These are phyloP conservation scores for Pyricularia pennisetigena DNA, from an alignment of 2,329 filamentous ascomycete species.

Conservation along the genomic window DNA sequence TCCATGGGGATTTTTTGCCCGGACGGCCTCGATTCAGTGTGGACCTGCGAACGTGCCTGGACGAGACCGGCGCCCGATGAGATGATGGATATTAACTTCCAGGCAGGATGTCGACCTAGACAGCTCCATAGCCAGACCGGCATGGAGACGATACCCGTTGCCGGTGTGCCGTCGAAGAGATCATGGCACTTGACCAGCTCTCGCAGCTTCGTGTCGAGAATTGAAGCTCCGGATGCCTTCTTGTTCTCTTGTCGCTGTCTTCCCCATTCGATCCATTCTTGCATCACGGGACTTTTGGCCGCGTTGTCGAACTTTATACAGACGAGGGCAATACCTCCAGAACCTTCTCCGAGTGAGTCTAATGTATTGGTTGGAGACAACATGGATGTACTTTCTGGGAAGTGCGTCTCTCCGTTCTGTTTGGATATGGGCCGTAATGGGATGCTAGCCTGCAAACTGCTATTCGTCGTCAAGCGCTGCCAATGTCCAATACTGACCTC, in stretches of 20 bases:
- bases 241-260: neutral
- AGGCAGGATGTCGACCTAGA: slow-evolving; percentile 1
- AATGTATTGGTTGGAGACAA: neutral
- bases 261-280: neutral
- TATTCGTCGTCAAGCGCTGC: neutral
- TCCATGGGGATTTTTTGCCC: neutral
- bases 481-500: neutral
- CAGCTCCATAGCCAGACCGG: slow-evolving; percentile 3
- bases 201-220: neutral
- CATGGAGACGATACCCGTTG: slow-evolving; percentile 2
- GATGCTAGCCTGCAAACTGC: neutral
- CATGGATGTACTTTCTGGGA: neutral
- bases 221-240: neutral
- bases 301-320: neutral
- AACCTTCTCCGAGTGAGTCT: neutral
- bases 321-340: neutral
- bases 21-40: neutral
- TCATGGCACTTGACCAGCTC: slow-evolving; percentile 2
- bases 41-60: neutral
- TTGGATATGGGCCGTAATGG: neutral
- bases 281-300: neutral
- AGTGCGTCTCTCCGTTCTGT: neutral
- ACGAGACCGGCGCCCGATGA: neutral
- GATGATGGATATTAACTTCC: neutral
- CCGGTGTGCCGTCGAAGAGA: neutral